Evolutionary conservation across 73 alveolate genomes (phyloP).

Genomic region (Strombidium stylifer): DNA sequence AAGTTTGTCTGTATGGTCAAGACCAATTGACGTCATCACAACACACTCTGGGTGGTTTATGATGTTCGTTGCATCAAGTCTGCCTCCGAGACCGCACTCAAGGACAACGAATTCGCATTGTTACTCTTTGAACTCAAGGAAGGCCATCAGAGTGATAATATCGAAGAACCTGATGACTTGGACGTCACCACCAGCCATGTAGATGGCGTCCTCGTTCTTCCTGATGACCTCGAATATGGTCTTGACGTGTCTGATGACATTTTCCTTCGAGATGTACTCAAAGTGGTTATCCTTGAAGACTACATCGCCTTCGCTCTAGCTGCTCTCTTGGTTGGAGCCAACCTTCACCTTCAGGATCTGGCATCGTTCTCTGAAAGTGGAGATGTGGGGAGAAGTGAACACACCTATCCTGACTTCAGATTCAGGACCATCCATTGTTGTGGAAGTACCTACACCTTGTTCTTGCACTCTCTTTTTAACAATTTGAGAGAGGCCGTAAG

Average conservation of each 20-base stretch:
- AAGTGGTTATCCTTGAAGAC: slow-evolving; percentile 59
- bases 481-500: slow-evolving; percentile 44
- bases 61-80: slow-evolving; percentile 83
- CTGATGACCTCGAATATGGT: slow-evolving; percentile 34
- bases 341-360: too few species aligned
- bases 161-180: slow-evolving; percentile 52
- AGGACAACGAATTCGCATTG: slow-evolving; percentile 76
- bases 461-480: too few species aligned
- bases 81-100: slow-evolving; percentile 93
- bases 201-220: slow-evolving; percentile 11
- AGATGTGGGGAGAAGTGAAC: slow-evolving; percentile 85
- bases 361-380: slow-evolving; percentile 81
- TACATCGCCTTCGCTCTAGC: too few species aligned
- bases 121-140: slow-evolving; percentile 55
- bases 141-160: slow-evolving; percentile 61
- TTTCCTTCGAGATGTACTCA: slow-evolving; percentile 62
- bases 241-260: slow-evolving; percentile 31
- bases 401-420: slow-evolving; percentile 74
- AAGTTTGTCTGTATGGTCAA: slow-evolving; percentile 80
- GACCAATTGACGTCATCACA: slow-evolving; percentile 81
- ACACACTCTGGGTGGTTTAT: slow-evolving; percentile 58
- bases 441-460: too few species aligned
- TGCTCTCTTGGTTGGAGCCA: too few species aligned
- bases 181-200: not conserved
- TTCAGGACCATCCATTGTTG: not conserved